A percentile compares a stretch with the other conserved stretches of the same genome.
These are phyloP conservation scores for Xylariaceae sp. DNA, from an alignment of 2,329 filamentous ascomycete species.

Conservation along the genomic window DNA sequence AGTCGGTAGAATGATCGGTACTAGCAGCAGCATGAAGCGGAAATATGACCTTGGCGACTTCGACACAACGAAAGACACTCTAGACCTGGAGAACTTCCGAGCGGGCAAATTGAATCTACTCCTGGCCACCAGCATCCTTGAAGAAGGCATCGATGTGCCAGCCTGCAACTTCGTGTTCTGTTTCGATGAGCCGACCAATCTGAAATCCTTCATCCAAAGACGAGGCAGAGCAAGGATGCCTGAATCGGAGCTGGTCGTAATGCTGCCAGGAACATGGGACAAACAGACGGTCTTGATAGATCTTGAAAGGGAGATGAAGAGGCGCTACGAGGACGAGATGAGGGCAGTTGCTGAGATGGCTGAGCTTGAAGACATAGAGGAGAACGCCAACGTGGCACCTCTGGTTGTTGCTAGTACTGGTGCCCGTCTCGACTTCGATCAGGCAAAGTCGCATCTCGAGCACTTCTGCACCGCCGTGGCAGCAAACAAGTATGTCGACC, in stretches of 20 bases:
- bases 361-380: constrained; percentile 45
- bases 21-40: constrained; percentile 37
- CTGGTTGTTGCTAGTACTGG: constrained; percentile 44
- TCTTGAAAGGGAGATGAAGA: constrained; percentile 72
- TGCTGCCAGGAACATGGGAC: constrained; percentile 35
- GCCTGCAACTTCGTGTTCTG: constrained; percentile 62
- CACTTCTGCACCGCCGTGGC: constrained; percentile 74
- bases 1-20: constrained; percentile 56
- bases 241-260: constrained; percentile 49
- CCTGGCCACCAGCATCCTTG: constrained; percentile 62
- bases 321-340: constrained; percentile 63
- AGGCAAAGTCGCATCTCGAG: constrained; percentile 71
- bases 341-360: constrained; percentile 47
- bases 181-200: constrained; percentile 48
- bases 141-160: constrained; percentile 67
- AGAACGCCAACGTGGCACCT: constrained; percentile 29
- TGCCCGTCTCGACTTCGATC: constrained; percentile 69
- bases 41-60: constrained; percentile 42
- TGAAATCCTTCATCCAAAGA: constrained; percentile 60
- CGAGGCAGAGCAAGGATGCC: constrained; percentile 52
- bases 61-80: constrained; percentile 24
- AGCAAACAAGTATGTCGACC: constrained; percentile 58
- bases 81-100: constrained; percentile 51
- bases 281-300: constrained; percentile 54
- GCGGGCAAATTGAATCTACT: constrained; percentile 55